Conservation (phyloP, 1,284 basidiomycete species). For the Apiotrichum gracile region DNA sequence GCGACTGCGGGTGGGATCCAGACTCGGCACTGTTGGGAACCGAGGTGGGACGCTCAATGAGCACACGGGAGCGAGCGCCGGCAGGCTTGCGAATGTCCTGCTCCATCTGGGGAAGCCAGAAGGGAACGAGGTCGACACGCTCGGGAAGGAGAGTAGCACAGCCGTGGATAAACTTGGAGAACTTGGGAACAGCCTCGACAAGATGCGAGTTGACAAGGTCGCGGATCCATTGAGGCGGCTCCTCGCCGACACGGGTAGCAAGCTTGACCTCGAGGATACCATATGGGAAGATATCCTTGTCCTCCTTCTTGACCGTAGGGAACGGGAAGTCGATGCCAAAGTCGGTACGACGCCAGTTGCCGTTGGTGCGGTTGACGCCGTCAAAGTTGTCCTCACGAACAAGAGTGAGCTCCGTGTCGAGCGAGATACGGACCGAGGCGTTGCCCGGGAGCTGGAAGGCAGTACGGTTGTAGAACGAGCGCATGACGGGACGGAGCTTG, state of each 20-base stretch:
- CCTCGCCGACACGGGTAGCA: conserved; percentile 92
- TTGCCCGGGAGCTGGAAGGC: conserved; percentile 98
- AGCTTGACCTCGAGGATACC: conserved; percentile 95
- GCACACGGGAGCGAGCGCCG: conserved; percentile 58
- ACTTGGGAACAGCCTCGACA: conserved; percentile 88
- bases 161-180: conserved; percentile 86
- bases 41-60: conserved; percentile 64
- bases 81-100: conserved; percentile 86
- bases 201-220: conserved; percentile 91
- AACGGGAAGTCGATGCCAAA: conserved; percentile 92
- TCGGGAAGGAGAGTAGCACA: conserved; percentile 88
- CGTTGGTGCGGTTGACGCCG: conserved; percentile 63
- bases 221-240: conserved; percentile 93
- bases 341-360: conserved; percentile 93
- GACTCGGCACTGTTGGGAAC: conserved; percentile 39
- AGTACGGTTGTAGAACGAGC: conserved; percentile 98
- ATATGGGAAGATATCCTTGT: conserved; percentile 89
- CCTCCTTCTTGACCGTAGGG: conserved; percentile 65
- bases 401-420: conserved; percentile 93
- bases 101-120: conserved; percentile 88
- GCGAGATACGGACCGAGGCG: conserved; percentile 92
- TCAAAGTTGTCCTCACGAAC: conserved; percentile 98
- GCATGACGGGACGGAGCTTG: conserved; percentile 83
- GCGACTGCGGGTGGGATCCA: conserved; percentile 43
- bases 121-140: conserved; percentile 95